phyloP scores from a whole-genome alignment of 495 filamentous ascomycete species.

The Neurospora sp. region DNA sequence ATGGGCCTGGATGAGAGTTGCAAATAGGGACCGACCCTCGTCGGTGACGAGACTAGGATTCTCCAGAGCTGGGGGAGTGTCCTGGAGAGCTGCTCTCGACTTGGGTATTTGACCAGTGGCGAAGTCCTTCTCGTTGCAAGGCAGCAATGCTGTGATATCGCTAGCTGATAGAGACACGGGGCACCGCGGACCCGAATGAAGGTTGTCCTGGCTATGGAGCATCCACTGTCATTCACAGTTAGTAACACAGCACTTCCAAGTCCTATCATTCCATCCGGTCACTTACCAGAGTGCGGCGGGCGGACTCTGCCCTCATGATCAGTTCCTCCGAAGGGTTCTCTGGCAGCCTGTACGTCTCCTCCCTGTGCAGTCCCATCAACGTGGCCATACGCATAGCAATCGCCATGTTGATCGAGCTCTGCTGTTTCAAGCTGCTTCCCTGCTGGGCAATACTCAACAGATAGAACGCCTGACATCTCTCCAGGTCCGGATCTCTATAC shows the following conservation, averaged over 20 bases:
- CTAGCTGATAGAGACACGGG: conserved; percentile 35
- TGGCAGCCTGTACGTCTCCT: conserved; percentile 35
- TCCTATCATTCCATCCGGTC: not conserved
- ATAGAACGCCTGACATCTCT: conserved; percentile 42
- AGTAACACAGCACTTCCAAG: not conserved
- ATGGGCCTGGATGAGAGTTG: conserved; percentile 39
- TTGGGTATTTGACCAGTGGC: conserved; percentile 29
- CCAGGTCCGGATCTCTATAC: conserved; percentile 38
- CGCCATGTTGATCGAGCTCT: conserved; percentile 43
- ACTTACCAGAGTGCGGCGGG: conserved; percentile 37
- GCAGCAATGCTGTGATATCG: conserved; percentile 41
- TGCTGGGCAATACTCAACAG: conserved; percentile 42
- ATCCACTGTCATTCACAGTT: conserved; percentile 29
- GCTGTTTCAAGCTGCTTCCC: conserved; percentile 35
- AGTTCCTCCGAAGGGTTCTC: conserved; percentile 26
- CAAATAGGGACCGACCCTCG: conserved; percentile 35
- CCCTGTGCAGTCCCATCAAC: conserved; percentile 39
- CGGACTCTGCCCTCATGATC: conserved; percentile 34
- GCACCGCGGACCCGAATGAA: conserved; percentile 36
- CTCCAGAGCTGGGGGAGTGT: conserved; percentile 34
- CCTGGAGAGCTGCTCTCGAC: conserved; percentile 40
- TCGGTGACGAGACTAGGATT: conserved; percentile 32
- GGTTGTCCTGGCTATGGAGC: conserved; percentile 42
- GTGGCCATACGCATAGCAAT: conserved; percentile 43
- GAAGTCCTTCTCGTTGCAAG: conserved; percentile 38